Base-by-base conservation (phyloP, 108 stramenopile species). In the Nitzschia sp. region DNA sequence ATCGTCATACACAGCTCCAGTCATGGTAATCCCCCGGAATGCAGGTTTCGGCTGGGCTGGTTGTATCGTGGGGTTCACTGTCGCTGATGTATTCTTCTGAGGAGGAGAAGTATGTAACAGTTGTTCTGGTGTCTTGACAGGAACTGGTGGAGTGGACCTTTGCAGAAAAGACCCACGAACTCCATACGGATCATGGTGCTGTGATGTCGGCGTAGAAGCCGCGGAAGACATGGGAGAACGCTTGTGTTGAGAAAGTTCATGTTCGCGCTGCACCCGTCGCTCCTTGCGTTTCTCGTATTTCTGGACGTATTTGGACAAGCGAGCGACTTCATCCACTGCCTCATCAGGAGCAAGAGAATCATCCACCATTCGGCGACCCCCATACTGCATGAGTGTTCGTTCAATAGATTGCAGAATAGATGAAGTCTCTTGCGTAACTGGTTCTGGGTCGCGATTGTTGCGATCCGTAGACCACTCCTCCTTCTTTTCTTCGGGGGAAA, bases 271-370 rank as follows among this genome's bases (percentile, higher is more conserved):
- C 14, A 48, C 46, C 46, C 17, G 56, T 6, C 69, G 64, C 51
- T 80, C 65, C 25, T 75, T 74, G 26, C 70, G 69, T 64, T 75
- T 60, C 41, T 80, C 74, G 44, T 72, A 75, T 41, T 58, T 57
- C 53, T 74, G 63, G 7, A 80, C 80, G 40, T 59, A 80, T 42
- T 41, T 48, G 15, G 80, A 57, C 41, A 80, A 55, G 22, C 55
- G 46, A 37, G 71, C 57, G 14, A 80, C 74, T 48, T 79, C 78
- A 17, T 59, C 38, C 10, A 73, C 65, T 51, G 54, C 53, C 14
- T 73, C 72, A 10, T 24, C 40, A 15, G 41, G 43, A 5, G 46
- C 46, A 17, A 48, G 14, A 48, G 14, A 17, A 62, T 62, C 61
- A 11, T 62, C 61, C 20, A 22, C 21, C 15, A 54, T 20, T 20